These are phyloP conservation scores for Flagelloscypha sp. DNA, from an alignment of 768 basidiomycete species.

Conservation along the genomic window DNA sequence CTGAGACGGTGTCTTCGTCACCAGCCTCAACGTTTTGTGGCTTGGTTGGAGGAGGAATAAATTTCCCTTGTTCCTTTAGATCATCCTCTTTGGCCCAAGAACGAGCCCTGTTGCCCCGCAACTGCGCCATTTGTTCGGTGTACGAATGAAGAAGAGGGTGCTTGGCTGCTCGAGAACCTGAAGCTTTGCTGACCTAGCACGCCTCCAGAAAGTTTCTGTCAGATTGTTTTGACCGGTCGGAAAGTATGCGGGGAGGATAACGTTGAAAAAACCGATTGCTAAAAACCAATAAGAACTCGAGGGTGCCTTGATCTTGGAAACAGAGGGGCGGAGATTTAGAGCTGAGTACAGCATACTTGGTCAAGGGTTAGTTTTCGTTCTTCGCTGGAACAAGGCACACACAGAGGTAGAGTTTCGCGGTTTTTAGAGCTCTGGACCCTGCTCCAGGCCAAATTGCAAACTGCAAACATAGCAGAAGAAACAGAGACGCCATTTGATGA, in stretches of 20 bases:
- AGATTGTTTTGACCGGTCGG: constrained; percentile 32
- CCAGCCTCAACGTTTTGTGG: constrained; percentile 11
- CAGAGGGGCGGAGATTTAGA: constrained; percentile 64
- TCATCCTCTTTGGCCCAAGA: constrained; percentile 74
- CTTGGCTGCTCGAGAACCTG: constrained; percentile 61
- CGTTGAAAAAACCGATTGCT: constrained; percentile 76
- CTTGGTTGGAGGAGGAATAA: constrained; percentile 22
- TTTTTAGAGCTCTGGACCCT: too few species aligned
- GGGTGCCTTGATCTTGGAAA: constrained; percentile 31
- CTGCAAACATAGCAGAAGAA: constrained; percentile 64
- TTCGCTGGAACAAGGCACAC: background rate
- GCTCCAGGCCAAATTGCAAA: constrained; percentile 71
- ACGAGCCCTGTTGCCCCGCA: constrained; percentile 52
- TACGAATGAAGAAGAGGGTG: constrained; percentile 53
- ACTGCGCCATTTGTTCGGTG: constrained; percentile 54
- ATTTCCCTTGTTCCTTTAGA: constrained; percentile 39
- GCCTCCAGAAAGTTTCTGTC: constrained; percentile 58
- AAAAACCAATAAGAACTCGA: constrained; percentile 74
- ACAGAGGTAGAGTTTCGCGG: constrained; percentile 28
- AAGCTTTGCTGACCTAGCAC: constrained; percentile 56
- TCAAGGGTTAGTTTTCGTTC: constrained; percentile 1
- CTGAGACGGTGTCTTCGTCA: constrained; percentile 39
- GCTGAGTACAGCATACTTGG: constrained; percentile 79
- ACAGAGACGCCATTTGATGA: constrained; percentile 67
- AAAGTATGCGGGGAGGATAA: constrained; percentile 68